These are phyloP conservation scores for Umbelopsis sp. DNA, from an alignment of 192 early-diverging fungal species.

Conservation along the genomic window DNA sequence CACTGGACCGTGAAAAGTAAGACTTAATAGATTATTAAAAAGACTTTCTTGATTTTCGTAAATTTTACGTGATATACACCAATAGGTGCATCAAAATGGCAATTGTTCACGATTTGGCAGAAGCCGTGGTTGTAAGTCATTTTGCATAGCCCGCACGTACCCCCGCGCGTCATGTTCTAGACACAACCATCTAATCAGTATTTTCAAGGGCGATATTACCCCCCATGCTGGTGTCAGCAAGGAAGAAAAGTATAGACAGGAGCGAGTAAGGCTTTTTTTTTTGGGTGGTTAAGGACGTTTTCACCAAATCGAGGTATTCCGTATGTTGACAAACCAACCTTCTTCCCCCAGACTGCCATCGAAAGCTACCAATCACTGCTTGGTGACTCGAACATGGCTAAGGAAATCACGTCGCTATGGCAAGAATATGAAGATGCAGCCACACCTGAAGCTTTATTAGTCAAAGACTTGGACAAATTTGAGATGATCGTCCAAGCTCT, in stretches of 20 bases:
- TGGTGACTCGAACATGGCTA: constrained; percentile 54
- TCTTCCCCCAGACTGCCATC: constrained; percentile 57
- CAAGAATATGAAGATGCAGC: constrained; percentile 79
- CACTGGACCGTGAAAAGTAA: constrained; percentile 60
- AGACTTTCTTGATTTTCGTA: not conserved
- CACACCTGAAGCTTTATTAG: constrained; percentile 77
- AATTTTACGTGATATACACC: not conserved
- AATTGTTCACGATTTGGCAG: constrained; percentile 92
- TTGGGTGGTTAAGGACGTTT: not conserved
- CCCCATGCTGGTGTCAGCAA: constrained; percentile 79
- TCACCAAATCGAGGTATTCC: not conserved
- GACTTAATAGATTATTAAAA: constrained; percentile 21
- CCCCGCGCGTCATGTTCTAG: not conserved
- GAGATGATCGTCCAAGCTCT: constrained; percentile 93
- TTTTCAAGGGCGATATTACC: constrained; percentile 82
- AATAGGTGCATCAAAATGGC: constrained; percentile 85
- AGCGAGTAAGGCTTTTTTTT: constrained; percentile 49
- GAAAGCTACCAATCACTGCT: constrained; percentile 59
- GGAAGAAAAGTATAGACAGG: constrained; percentile 74
- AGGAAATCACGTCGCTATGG: constrained; percentile 82
- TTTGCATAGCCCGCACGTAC: not conserved
- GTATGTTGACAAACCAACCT: not conserved
- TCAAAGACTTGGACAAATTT: constrained; percentile 96
- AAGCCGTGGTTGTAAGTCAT: constrained; percentile 68
- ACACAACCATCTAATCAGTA: not conserved